phyloP scores from a whole-genome alignment of 2,329 filamentous ascomycete genomes.

The Colletotrichum lupini region DNA sequence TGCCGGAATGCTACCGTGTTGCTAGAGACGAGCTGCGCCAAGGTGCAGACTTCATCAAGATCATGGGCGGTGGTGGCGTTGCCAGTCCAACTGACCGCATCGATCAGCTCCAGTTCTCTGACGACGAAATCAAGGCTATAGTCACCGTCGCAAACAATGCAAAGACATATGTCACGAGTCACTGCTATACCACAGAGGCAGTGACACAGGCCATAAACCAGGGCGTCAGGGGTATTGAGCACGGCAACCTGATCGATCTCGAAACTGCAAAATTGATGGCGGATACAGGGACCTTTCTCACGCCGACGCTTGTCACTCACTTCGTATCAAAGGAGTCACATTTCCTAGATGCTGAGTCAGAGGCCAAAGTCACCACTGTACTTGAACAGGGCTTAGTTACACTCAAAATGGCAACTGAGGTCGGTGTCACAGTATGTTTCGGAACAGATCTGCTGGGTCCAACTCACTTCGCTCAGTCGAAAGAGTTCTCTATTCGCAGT shows the following conservation, averaged over 20 bases:
- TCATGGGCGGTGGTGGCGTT: slow-evolving; percentile 69
- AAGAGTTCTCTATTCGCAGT: slow-evolving; percentile 3
- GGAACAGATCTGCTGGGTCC: slow-evolving; percentile 54
- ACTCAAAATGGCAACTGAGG: slow-evolving; percentile 60
- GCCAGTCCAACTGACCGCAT: slow-evolving; percentile 65
- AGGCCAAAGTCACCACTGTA: slow-evolving; percentile 61
- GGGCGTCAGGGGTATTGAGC: slow-evolving; percentile 63
- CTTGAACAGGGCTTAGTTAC: slow-evolving; percentile 56
- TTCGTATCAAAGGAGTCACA: slow-evolving; percentile 54
- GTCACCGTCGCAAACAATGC: slow-evolving; percentile 58
- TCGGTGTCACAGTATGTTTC: slow-evolving; percentile 66
- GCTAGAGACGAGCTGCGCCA: slow-evolving; percentile 64
- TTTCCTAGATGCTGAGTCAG: slow-evolving; percentile 55
- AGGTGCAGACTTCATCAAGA: slow-evolving; percentile 71
- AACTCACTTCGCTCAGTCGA: neutral
- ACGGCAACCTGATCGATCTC: slow-evolving; percentile 55
- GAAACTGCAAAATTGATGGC: slow-evolving; percentile 61
- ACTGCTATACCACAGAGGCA: slow-evolving; percentile 65
- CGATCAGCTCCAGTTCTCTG: slow-evolving; percentile 65
- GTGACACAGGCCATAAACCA: slow-evolving; percentile 67
- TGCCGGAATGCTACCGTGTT: slow-evolving; percentile 63
- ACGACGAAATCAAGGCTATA: slow-evolving; percentile 66
- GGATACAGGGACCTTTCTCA: slow-evolving; percentile 58
- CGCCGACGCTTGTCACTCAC: slow-evolving; percentile 65
- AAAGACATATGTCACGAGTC: slow-evolving; percentile 65